Evolutionary conservation across 305 asterid genomes (phyloP).

Genomic region (Fraxinus baroniana): DNA sequence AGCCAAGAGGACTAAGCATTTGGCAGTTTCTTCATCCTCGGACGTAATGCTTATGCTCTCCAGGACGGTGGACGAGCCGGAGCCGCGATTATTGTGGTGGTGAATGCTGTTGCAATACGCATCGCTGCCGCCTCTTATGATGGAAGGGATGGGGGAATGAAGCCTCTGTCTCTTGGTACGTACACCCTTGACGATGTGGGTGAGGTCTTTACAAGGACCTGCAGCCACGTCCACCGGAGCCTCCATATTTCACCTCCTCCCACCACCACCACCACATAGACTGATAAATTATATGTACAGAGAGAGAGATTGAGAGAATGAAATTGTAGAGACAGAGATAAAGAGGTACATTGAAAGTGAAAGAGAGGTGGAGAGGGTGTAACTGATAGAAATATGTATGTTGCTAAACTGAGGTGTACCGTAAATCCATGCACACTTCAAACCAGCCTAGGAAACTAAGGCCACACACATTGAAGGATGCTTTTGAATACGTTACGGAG

Average conservation of each 20-base stretch:
- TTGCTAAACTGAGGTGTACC: not conserved
- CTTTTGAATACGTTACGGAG: not conserved
- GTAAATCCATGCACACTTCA: slow-evolving; percentile 11
- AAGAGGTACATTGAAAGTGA: slow-evolving; percentile 7
- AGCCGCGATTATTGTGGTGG: slow-evolving; percentile 25
- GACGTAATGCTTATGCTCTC: slow-evolving; percentile 36
- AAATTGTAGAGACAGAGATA: slow-evolving; percentile 5
- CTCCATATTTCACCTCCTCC: slow-evolving; percentile 38
- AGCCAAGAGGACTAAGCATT: slow-evolving; percentile 64
- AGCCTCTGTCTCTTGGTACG: slow-evolving; percentile 71
- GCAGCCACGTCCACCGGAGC: slow-evolving; percentile 39
- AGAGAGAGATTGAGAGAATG: not conserved
- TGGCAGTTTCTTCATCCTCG: slow-evolving; percentile 77
- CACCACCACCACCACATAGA: slow-evolving; percentile 33
- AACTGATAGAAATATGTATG: not conserved
- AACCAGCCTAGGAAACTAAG: not conserved
- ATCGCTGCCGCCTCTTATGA: not conserved
- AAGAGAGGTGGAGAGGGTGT: slow-evolving; percentile 31
- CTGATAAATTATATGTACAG: not conserved
- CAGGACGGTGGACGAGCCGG: not conserved
- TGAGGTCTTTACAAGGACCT: slow-evolving; percentile 31
- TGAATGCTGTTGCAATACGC: slow-evolving; percentile 28
- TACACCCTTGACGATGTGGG: slow-evolving; percentile 67
- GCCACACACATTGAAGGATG: not conserved
- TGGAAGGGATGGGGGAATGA: slow-evolving; percentile 47